Percentiles rank a stretch among this genome's conserved stretches.
phyloP scores from a whole-genome alignment of 192 early-diverging fungal genomes.

The Backusella psychrophila region DNA sequence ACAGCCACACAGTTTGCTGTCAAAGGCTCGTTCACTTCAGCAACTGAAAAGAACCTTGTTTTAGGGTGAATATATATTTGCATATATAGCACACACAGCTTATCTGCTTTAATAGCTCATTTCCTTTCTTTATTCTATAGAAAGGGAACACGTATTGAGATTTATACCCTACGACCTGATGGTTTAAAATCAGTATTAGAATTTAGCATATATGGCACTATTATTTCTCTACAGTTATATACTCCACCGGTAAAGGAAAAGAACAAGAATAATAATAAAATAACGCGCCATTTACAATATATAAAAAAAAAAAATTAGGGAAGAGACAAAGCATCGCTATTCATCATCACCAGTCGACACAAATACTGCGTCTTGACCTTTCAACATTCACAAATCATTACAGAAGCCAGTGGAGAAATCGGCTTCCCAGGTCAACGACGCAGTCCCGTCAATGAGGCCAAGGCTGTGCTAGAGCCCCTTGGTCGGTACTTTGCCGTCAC shows the following conservation, averaged over 20 bases:
- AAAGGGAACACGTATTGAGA: constrained; percentile 63
- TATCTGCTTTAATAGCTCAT: neutral
- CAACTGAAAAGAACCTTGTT: constrained; percentile 68
- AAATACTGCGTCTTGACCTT: constrained; percentile 74
- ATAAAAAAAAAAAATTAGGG: constrained; percentile 33
- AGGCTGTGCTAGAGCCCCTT: constrained; percentile 12
- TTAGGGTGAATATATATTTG: constrained; percentile 53
- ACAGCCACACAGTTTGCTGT: constrained; percentile 68
- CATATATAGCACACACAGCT: neutral
- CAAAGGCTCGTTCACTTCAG: constrained; percentile 67
- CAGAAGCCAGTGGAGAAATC: constrained; percentile 62
- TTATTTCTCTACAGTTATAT: constrained; percentile 56
- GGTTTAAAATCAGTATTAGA: constrained; percentile 60
- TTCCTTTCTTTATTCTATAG: constrained; percentile 23
- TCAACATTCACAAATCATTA: constrained; percentile 48
- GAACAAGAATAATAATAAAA: neutral
- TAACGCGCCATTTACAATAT: neutral
- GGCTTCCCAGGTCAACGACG: constrained; percentile 42
- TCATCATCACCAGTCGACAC: constrained; percentile 66
- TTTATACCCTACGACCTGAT: constrained; percentile 46
- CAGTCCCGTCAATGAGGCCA: constrained; percentile 22
- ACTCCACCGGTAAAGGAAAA: constrained; percentile 24
- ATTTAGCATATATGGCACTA: constrained; percentile 67
- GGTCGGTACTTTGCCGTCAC: constrained; percentile 3
- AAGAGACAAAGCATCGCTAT: constrained; percentile 56